Evolutionary conservation across 106 monocot species (phyloP), one percentile per base, ranked within the genome.

Genomic region (Allium fistulosum): DNA sequence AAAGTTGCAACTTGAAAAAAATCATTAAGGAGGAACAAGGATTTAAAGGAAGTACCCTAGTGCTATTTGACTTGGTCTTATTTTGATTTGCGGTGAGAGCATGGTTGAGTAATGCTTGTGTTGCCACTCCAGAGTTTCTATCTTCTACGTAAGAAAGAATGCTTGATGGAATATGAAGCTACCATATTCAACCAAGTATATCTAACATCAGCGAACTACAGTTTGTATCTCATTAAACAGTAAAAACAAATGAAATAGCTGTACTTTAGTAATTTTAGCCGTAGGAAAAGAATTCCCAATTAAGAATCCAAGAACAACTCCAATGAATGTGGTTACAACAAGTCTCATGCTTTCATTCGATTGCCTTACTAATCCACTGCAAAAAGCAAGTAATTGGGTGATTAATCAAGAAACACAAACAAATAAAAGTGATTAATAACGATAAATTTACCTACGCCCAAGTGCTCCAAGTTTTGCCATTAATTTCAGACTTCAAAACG

Each of bases 101-200:
- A 80, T 73, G 82, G 60, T 92, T 85, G 22, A 88, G 53, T 63
- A 85, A 48, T 4, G 82, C 88, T 75, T 83, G 80, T 15, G 88
- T 83, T 67, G 59, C 63, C 17, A 88, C 46, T 14, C 80, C 88
- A 26, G 85, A 88, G 66, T 88, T 80, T 45, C 63, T 88, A 62
- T 88, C 92, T 65, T 88, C 92, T 71, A 85, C 82, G 63, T 76
- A 78, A 51, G 87, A 87, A 72, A 87, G 51, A 59, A 84, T 81
- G 62, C 77, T 75, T 15, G 81, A 84, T 69, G 91, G 81, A 50
- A 91, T 75, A 70, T 81, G 79, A 58, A 91, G 70, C 87, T 91
- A 82, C 49, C 57, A 81, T 64, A 65, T 72, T 61, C 70, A 51
- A n/a, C 48, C 50, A 17, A 8, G 16, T 58, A 15, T 49, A 46